Evolutionary conservation across 192 early-diverging fungal species (phyloP), one percentile per base, ranked within the genome.

Genomic region (Anaeromyces robustus): DNA sequence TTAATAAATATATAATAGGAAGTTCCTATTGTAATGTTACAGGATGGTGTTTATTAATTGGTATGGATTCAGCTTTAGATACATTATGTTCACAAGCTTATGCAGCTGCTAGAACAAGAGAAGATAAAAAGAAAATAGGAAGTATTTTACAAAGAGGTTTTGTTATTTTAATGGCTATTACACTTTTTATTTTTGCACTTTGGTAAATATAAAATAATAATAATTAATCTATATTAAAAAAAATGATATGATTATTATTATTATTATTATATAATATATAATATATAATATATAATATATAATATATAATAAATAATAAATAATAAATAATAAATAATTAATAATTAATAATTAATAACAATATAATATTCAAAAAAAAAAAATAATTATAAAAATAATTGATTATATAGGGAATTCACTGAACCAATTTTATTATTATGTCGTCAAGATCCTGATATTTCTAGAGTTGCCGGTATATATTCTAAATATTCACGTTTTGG

Each of bases 1-100:
- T n/a, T n/a, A n/a, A n/a, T n/a, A n/a, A n/a, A n/a, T n/a, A n/a
- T n/a, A n/a, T n/a, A n/a, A 22, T 22, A 52, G 43, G 43, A 4
- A 52, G 19, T 52, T 4, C 43, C 5, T 52, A 52, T 52, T 52
- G 43, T 22, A 87, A 90, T 6, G 90, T 94, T 18, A 87, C 90
- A 3, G 90, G 90, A 18, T 93, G 89, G 84, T 90, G 90, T 59
- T 87, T 94, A 39, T 87, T 88, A 12, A 87, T 93, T 31, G 94
- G 94, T 19, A 87, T 91, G 30, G 87, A 90, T 7, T 89, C 92
- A 2, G 94, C 94, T 0, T 86, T 95, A 19, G 94, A 95, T 81
- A 95, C 94, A 0, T 84, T 93, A 28, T 93, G 92, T 81, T 91
- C 91, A 9, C 92, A 93, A 37, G 89, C 93, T 12, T 95, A 87